Base-by-base conservation (phyloP, 139 green algal genomes). In the Micractinium sp. region DNA sequence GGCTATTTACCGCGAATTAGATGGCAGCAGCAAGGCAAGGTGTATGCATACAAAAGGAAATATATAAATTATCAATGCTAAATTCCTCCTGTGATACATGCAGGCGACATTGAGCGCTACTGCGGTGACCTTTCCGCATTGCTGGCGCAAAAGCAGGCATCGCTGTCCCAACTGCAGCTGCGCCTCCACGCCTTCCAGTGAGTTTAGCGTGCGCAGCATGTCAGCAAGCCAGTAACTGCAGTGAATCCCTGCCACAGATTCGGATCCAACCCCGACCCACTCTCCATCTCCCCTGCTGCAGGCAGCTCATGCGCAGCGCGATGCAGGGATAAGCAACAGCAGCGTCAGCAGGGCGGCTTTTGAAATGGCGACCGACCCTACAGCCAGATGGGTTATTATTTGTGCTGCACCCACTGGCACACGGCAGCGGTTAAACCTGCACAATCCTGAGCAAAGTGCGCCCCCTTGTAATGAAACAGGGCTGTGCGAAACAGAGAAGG, bases 101-200 rank as follows among this genome's bases (percentile, higher is more conserved):
- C 82, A 80, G 82, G 75, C 3, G 66, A 88, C 84, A 81, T 92
- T 1, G 89, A 92, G 53, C 33, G 29, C 16, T 93, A 93, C 77
- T 79, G 84, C 25, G 69, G 67, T 53, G 91, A 92, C 53, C 67
- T 93, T n/a, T 73, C 71, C 1, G 82, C 25, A 47, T 23, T 91
- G 73, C 81, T 93, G 66, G 36, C 85, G 23, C 61, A 89, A 35
- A 91, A 88, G 87, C 78, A 76, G 22, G 91, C 89, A 25, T 81
- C 61, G 27, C 67, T 91, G n/a, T 63, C 88, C 1, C 73, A 88
- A 66, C 81, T 93, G 56, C 88, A 92, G 71, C 85, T 88, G 38
- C 66, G 83, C 83, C 83, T 87, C 3, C 83, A 87, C 23, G 66
- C 38, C 29, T 87, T 87, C 38, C 83, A 87, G 83, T 77, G 29